A percentile compares a stretch with the other conserved stretches of the same genome.
Evolutionary conservation across 768 basidiomycete species (phyloP).

Genomic region (Psilocybe cyanescens): DNA sequence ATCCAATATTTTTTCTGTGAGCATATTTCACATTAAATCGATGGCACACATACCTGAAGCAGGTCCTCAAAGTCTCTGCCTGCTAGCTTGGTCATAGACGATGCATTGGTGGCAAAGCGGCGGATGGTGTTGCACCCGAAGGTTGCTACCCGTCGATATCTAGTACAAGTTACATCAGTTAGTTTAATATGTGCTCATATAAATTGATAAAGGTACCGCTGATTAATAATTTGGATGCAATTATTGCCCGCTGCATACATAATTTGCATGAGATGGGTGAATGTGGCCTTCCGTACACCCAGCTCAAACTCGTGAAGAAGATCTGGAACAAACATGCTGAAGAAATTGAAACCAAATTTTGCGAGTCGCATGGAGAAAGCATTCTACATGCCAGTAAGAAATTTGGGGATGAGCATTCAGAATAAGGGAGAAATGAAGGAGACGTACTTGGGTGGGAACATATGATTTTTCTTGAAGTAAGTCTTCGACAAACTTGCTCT

Average conservation of each 20-base stretch:
- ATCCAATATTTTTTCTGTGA: neutral
- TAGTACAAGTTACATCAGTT: neutral
- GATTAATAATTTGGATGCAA: conserved; percentile 17
- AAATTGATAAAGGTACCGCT: neutral
- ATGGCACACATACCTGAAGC: conserved; percentile 29
- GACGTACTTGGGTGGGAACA: conserved; percentile 29
- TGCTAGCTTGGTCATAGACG: conserved; percentile 28
- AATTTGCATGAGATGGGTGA: conserved; percentile 38
- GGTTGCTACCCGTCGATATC: conserved; percentile 15
- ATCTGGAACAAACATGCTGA: conserved; percentile 34
- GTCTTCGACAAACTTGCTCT: conserved; percentile 20
- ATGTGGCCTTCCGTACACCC: conserved; percentile 39
- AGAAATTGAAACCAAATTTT: conserved; percentile 28
- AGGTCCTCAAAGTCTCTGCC: conserved; percentile 38
- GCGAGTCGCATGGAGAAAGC: conserved; percentile 29
- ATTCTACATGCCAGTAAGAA: conserved; percentile 27
- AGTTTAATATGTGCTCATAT: neutral
- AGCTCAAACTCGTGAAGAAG: conserved; percentile 45
- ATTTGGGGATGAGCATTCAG: neutral
- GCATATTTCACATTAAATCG: neutral
- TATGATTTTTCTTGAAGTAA: conserved; percentile 21
- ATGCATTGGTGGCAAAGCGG: conserved; percentile 26
- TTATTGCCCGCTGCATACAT: conserved; percentile 24
- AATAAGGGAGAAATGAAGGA: neutral
- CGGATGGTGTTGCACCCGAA: conserved; percentile 28